These are phyloP conservation scores for Balakata baccata DNA, from an alignment of 345 rosid genomes.

Conservation along the genomic window DNA sequence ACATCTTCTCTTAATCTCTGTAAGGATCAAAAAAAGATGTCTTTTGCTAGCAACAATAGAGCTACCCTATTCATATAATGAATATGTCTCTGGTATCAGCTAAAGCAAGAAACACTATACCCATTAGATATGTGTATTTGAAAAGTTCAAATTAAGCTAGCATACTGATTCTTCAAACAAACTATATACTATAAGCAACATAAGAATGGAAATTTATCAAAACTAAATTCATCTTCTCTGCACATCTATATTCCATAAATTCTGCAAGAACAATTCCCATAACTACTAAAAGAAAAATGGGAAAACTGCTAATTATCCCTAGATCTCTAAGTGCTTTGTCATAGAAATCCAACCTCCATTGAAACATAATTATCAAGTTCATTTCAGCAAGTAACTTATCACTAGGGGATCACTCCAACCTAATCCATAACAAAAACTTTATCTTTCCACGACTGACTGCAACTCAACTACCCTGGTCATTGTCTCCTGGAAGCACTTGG, in stretches of 20 bases:
- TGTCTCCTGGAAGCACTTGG: not conserved
- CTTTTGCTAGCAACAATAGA: not conserved
- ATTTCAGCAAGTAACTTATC: not conserved
- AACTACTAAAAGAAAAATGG: not conserved
- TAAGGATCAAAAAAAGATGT: not conserved
- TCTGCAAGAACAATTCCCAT: too few species aligned
- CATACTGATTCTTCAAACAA: not conserved
- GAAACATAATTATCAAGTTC: not conserved
- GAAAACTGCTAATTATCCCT: not conserved
- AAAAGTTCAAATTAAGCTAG: not conserved
- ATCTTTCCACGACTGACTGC: not conserved
- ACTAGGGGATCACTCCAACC: too few species aligned
- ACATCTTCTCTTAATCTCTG: not conserved
- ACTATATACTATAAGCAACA: not conserved
- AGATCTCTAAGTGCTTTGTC: not conserved
- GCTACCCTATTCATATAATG: not conserved
- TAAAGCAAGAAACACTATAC: too few species aligned
- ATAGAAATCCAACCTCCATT: not conserved
- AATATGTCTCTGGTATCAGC: not conserved
- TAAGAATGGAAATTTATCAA: not conserved
- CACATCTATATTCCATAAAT: conserved; percentile 4
- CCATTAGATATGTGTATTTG: not conserved
- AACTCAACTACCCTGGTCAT: too few species aligned
- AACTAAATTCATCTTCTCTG: not conserved
- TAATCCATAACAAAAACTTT: not conserved